Evolutionary conservation across 192 early-diverging fungal species (phyloP), one percentile per base, ranked within the genome.

Genomic region (Coemansia sp.): DNA sequence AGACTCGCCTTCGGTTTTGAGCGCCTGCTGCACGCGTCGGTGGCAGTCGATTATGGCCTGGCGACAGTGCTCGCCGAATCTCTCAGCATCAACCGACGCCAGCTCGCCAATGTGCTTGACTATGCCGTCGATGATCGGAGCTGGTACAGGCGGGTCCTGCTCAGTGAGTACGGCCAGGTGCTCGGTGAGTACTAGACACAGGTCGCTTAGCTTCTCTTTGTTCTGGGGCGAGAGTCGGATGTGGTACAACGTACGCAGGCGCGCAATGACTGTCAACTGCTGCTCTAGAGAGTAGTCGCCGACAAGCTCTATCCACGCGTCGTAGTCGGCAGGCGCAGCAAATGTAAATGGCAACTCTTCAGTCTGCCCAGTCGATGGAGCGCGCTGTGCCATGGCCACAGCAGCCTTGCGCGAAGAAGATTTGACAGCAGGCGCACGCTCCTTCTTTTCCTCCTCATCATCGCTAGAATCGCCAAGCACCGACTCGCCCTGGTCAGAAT

Each of bases 291-390:
- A 76, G 37, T 91, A 86, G 43, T 78, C 82, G 24, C 88, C 72
- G 8, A 94, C 70, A 16, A 96, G 82, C 49, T 76, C 69, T 35
- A 89, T 66, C 63, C 96, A 92, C 40, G 93, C 84, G 18, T 75
- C 78, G 59, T 92, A 89, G 37, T 87, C 85, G 5, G 76, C 78
- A 2, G 97, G 97, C 32, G 93, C 94, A 1, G 84, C 68, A 71
- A 97, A 97, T 12, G 91, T 95, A 72, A 84, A 98, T 2, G 94
- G 93, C 47, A 97, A 65, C 64, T 92, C 91, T 8, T 67, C 41
- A 5, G 65, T 67, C 34, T 59, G 29, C 13, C 29, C 32, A 40
- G 12, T 40, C 12, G 39, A 40, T 3, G 39, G 39, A 2, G 39
- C 39, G 11, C 39, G 39, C 39, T 40, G 6, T 18, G 47, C 47